Evolutionary conservation across 2,329 filamentous ascomycete genomes (phyloP), one percentile per base, ranked within the genome.

Genomic region (Colletotrichum spinosum): DNA sequence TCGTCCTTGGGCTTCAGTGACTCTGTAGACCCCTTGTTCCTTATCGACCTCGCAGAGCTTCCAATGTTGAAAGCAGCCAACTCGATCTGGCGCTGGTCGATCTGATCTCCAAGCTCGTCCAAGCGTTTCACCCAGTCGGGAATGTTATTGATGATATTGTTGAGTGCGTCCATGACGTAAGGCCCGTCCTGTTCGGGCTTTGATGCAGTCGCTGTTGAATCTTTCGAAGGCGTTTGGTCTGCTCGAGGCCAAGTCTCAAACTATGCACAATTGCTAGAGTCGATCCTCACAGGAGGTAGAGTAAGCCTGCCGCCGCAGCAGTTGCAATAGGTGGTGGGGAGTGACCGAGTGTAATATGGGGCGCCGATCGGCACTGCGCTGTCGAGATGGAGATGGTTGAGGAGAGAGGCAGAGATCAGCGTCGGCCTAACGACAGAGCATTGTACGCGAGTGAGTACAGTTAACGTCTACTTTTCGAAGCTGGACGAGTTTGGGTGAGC

Each of bases 121-220:
- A 90, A 81, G 25, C 85, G 83, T 64, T 78, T 78, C 42, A 86
- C 78, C 88, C 88, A 90, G 73, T 85, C 82, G 13, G 88, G 88
- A 46, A 89, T 81, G 65, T 88, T 86, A 68, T 75, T 79, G 58
- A 80, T 79, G 42, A 90, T 79, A 64, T 83, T 83, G 59, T 79
- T 83, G 59, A 90, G 76, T 35, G 87, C 84, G 65, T 90, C 88
- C 77, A 86, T 84, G 67, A 80, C 79, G 78, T 81, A 79, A 55
- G 72, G 67, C 60, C 69, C 69, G 67, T 75, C 74, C 67, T 69
- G 65, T 69, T 75, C 70, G 65, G 55, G 68, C 39, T 42, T 51
- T 65, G 70, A 60, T 61, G 72, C 71, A 72, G 17, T 17, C 17
- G 17, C 75, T 77, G 65, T 67, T 72, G 70, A 67, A 69, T 58